phyloP scores from a whole-genome alignment of 306 rosid genomes.

The Corylus americana region DNA sequence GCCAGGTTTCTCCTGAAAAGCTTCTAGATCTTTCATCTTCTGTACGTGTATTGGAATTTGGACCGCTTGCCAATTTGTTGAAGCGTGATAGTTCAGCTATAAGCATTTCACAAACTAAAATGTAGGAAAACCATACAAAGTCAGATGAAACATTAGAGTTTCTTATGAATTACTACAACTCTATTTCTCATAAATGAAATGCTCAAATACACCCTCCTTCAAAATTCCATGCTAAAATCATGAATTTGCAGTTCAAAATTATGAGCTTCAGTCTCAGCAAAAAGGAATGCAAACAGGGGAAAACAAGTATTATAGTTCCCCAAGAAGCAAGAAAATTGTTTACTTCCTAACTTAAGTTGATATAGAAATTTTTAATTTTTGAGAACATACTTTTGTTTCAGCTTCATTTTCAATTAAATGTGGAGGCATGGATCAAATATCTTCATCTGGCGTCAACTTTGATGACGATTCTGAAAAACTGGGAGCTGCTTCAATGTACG shows the following conservation, averaged over 20 bases:
- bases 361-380: not conserved
- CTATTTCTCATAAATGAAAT: not conserved
- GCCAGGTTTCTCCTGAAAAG: not conserved
- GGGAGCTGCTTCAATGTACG: conserved; percentile 34
- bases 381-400: conserved; percentile 3
- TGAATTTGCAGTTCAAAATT: not conserved
- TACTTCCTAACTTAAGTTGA: not conserved
- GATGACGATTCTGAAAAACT: conserved; percentile 34
- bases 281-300: not conserved
- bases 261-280: not conserved
- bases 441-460: conserved; percentile 29
- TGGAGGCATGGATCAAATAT: conserved; percentile 27
- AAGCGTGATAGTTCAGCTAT: too few relatives aligned
- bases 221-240: not conserved
- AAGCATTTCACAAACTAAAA: too few relatives aligned
- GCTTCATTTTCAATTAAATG: conserved; percentile 43
- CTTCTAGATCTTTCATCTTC: not conserved
- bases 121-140: too few relatives aligned
- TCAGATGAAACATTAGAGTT: too few relatives aligned
- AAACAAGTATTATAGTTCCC: not conserved
- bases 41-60: not conserved
- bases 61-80: not conserved
- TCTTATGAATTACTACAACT: not conserved
- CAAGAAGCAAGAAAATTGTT: not conserved
- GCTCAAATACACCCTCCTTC: not conserved